Percentiles rank a stretch among this genome's conserved stretches.
Evolutionary conservation across 2,329 filamentous ascomycete genomes (phyloP).

Genomic region (Trichoderma atroviride): DNA sequence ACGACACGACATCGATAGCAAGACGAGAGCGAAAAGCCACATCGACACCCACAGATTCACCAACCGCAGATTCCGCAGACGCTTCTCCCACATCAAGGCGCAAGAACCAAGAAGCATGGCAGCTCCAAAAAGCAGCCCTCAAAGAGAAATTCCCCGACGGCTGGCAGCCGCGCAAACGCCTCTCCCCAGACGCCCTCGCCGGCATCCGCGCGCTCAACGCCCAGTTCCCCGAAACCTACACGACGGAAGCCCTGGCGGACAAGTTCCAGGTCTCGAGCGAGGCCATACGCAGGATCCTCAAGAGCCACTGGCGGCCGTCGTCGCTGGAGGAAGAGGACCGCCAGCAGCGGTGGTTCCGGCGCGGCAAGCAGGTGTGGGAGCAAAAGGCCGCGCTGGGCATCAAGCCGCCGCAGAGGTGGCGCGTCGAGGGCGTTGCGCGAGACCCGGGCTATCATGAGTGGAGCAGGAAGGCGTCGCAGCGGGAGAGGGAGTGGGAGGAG

Average conservation of each 20-base stretch:
- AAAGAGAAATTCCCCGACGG: conserved; percentile 77
- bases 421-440: conserved; percentile 54
- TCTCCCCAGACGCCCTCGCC: conserved; percentile 90
- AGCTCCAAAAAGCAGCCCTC: conserved; percentile 72
- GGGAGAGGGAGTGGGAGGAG: conserved; percentile 37
- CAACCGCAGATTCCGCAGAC: not conserved
- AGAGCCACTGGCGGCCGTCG: conserved; percentile 70
- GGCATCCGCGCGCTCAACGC: conserved; percentile 82
- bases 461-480: conserved; percentile 35
- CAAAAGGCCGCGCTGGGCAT: conserved; percentile 61
- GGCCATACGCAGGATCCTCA: conserved; percentile 83
- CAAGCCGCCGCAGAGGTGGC: conserved; percentile 65
- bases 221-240: conserved; percentile 76
- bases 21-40: not conserved
- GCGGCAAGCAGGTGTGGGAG: conserved; percentile 63
- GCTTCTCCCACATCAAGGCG: not conserved
- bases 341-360: conserved; percentile 62
- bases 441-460: conserved; percentile 48
- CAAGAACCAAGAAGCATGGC: conserved; percentile 57
- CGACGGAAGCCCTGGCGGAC: conserved; percentile 69
- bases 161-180: conserved; percentile 81
- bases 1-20: not conserved
- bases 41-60: not conserved
- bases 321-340: conserved; percentile 60
- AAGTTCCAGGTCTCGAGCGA: conserved; percentile 88